These are phyloP conservation scores for Debaryomyces psychrophilus DNA, from an alignment of 1,139 yeast species.

Conservation along the genomic window DNA sequence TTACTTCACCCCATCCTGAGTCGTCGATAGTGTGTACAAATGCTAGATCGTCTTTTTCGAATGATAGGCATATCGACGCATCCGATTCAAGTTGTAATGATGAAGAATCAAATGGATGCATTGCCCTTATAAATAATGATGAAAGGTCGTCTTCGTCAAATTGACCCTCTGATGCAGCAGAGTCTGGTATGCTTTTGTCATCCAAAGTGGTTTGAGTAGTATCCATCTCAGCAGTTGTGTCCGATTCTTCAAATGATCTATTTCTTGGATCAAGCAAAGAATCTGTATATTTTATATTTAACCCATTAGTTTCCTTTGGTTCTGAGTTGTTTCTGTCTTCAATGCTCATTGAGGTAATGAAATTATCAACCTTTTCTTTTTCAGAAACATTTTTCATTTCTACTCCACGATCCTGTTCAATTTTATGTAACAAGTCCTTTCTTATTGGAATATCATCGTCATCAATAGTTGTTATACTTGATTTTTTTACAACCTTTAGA, in stretches of 20 bases:
- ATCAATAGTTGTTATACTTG: constrained; percentile 5
- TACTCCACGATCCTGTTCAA: constrained; percentile 18
- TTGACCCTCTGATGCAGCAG: constrained; percentile 13
- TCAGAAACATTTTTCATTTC: constrained; percentile 14
- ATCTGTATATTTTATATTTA: constrained; percentile 23
- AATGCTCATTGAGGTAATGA: constrained; percentile 16
- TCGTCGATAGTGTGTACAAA: constrained; percentile 88
- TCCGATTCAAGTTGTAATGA: constrained; percentile 68
- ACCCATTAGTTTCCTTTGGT: constrained; percentile 20
- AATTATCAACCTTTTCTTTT: constrained; percentile 22
- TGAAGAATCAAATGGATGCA: constrained; percentile 77
- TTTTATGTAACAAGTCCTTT: constrained; percentile 31
- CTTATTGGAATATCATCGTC: constrained; percentile 36
- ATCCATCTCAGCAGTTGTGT: neutral
- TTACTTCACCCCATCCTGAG: constrained; percentile 98
- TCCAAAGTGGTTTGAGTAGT: constrained; percentile 1
- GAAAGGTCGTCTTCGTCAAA: constrained; percentile 46
- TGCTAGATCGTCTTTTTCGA: constrained; percentile 77
- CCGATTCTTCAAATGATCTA: constrained; percentile 4
- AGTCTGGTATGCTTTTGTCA: constrained; percentile 12
- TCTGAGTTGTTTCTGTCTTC: constrained; percentile 3
- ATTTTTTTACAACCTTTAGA: constrained; percentile 21
- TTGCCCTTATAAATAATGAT: constrained; percentile 58
- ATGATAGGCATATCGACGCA: constrained; percentile 80
- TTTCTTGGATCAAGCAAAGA: constrained; percentile 25